Base-by-base conservation (phyloP, 1,284 basidiomycete genomes). In the Fistulinella cinereoalba region DNA sequence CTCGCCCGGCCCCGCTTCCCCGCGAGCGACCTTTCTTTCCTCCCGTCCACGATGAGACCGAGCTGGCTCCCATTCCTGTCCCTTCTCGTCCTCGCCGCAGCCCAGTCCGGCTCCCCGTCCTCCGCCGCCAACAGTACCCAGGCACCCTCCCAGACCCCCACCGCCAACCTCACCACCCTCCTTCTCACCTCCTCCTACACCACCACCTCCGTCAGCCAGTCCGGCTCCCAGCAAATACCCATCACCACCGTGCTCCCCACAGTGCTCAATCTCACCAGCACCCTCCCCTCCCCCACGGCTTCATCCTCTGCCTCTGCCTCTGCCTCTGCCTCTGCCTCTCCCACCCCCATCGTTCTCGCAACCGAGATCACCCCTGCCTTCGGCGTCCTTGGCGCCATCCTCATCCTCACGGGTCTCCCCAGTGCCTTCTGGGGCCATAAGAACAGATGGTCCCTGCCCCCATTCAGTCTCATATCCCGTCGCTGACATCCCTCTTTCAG, bases 371-470 rank as follows among this genome's bases (percentile, higher is more conserved):
- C 95, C 60, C 88, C 90, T 13, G 92, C 85, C 13, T 97, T 94
- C 67, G 93, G 87, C 28, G 85, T 95, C 12, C 78, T 95, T 7
- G 95, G 95, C 41, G 90, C 80, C 7, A 68, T 97, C 54, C 81
- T 97, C 61, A 93, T 97, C 56, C 58, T 96, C 41, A 91, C 89
- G 7, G 95, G 95, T 46, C 73, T 95, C 13, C 91, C 92, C 4
- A 90, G 91, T 52, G 87, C 89, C 1, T 92, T 92, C 57, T 84
- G 90, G 68, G 95, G 95, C 18, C 90, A 93, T 69, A 94, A 93
- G 75, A 94, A 94, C 65, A 75, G 92, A 76, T 93, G 92, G 92
- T 86, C 52, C 40, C 73, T 55, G 28, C 4, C 47, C 48, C 56
- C 39, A 41, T 56, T 27, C 21, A 16, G 16, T 44, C 41, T 43